Conservation (phyloP, 805 yeast species). For the Candida namnaoensis region DNA sequence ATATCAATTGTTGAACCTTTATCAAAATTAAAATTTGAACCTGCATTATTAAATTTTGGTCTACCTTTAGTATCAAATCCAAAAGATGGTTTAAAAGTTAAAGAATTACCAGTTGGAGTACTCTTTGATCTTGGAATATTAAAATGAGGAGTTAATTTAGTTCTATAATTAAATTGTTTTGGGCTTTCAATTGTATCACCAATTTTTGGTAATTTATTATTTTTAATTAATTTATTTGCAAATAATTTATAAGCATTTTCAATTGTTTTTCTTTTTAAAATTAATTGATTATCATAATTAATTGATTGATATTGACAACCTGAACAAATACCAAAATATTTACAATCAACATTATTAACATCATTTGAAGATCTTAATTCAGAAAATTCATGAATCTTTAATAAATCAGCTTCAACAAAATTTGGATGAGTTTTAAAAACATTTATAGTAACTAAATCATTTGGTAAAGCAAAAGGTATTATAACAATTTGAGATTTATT, state of each 20-base stretch:
- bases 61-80: constrained; percentile 89
- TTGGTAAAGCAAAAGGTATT: constrained; percentile 85
- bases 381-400: constrained; percentile 38
- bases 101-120: neutral
- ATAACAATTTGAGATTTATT: constrained; percentile 52
- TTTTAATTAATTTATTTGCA: constrained; percentile 44
- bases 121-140: constrained; percentile 53
- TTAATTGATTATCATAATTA: constrained; percentile 63
- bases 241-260: constrained; percentile 74
- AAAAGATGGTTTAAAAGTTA: constrained; percentile 50
- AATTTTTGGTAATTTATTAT: constrained; percentile 47
- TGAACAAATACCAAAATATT: constrained; percentile 86
- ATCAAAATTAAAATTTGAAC: constrained; percentile 6
- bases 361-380: constrained; percentile 24
- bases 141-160: constrained; percentile 94
- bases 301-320: constrained; percentile 92
- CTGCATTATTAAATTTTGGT: constrained; percentile 51
- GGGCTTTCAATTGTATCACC: constrained; percentile 72
- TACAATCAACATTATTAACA: constrained; percentile 58
- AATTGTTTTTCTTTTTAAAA: constrained; percentile 65
- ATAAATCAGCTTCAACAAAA: constrained; percentile 68
- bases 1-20: constrained; percentile 82
- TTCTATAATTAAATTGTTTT: constrained; percentile 65
- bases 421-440: constrained; percentile 73
- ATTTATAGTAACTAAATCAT: constrained; percentile 63